These are phyloP conservation scores for Suhomyces vadensis DNA, from an alignment of 805 yeast species.

Conservation along the genomic window DNA sequence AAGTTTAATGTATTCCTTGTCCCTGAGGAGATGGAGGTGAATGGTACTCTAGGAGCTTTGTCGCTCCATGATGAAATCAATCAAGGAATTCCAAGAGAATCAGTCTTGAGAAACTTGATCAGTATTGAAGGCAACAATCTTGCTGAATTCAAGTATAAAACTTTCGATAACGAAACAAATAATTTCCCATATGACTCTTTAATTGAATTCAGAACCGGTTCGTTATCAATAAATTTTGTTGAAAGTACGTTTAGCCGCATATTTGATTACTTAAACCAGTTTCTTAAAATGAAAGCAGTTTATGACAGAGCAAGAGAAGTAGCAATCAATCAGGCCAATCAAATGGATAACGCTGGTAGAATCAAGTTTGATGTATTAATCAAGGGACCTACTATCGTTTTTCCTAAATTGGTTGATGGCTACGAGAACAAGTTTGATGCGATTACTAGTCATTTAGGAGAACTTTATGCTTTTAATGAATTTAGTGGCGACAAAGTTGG, in stretches of 20 bases:
- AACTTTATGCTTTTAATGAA: slow-evolving; percentile 65
- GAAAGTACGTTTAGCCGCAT: slow-evolving; percentile 78
- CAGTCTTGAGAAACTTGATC: slow-evolving; percentile 63
- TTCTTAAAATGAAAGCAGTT: slow-evolving; percentile 82
- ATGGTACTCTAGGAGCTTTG: slow-evolving; percentile 74
- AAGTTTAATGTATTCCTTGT: slow-evolving; percentile 61
- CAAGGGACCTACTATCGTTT: slow-evolving; percentile 79
- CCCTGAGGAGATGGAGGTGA: slow-evolving; percentile 76
- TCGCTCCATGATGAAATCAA: slow-evolving; percentile 75
- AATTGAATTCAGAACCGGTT: slow-evolving; percentile 68
- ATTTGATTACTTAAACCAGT: slow-evolving; percentile 64
- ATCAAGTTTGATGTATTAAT: slow-evolving; percentile 73
- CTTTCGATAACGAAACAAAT: slow-evolving; percentile 59
- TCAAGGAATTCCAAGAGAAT: slow-evolving; percentile 59
- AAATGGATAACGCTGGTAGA: slow-evolving; percentile 55
- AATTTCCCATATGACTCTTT: slow-evolving; percentile 53
- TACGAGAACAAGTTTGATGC: slow-evolving; percentile 49
- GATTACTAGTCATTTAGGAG: slow-evolving; percentile 77
- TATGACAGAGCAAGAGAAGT: slow-evolving; percentile 88
- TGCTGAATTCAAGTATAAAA: slow-evolving; percentile 82
- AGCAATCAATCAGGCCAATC: slow-evolving; percentile 79
- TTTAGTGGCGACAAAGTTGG: slow-evolving; percentile 39
- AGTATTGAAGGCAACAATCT: slow-evolving; percentile 79
- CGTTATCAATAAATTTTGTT: slow-evolving; percentile 73
- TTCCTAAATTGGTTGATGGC: slow-evolving; percentile 59